Conservation (phyloP, 257 asterid species). For the Scutellaria baicalensis region DNA sequence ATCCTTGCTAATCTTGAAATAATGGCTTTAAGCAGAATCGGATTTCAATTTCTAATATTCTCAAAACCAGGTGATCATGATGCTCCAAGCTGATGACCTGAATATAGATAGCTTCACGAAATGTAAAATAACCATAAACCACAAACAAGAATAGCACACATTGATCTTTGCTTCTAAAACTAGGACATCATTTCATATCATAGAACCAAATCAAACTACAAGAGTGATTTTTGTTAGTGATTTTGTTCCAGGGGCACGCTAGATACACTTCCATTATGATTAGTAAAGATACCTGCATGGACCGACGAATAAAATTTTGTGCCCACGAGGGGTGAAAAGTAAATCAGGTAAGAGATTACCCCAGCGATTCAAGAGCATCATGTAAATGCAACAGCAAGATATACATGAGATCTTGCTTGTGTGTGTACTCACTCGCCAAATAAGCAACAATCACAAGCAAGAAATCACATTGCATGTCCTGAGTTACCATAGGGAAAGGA, state of each 20-base stretch:
- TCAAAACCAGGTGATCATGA: conserved; percentile 1
- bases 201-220: background rate
- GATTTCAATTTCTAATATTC: conserved; percentile 1
- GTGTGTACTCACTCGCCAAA: conserved; percentile 24
- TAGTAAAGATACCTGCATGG: conserved; percentile 9
- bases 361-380: conserved; percentile 28
- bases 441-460: conserved; percentile 33
- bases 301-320: conserved; percentile 6
- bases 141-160: background rate
- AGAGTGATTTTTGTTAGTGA: background rate
- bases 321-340: conserved; percentile 4
- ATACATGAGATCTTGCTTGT: conserved; percentile 24
- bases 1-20: conserved; percentile 8
- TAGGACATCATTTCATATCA: background rate
- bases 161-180: background rate
- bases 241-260: background rate
- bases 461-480: conserved; percentile 24
- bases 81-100: conserved; percentile 22
- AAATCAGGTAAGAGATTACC: conserved; percentile 37
- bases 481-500: conserved; percentile 24
- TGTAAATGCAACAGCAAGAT: conserved; percentile 20
- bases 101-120: conserved; percentile 21
- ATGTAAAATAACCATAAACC: conserved; percentile 9
- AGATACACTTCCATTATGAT: background rate
- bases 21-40: conserved; percentile 1